Base-by-base conservation (phyloP, 495 filamentous ascomycete species). In the Xylona heveae region DNA sequence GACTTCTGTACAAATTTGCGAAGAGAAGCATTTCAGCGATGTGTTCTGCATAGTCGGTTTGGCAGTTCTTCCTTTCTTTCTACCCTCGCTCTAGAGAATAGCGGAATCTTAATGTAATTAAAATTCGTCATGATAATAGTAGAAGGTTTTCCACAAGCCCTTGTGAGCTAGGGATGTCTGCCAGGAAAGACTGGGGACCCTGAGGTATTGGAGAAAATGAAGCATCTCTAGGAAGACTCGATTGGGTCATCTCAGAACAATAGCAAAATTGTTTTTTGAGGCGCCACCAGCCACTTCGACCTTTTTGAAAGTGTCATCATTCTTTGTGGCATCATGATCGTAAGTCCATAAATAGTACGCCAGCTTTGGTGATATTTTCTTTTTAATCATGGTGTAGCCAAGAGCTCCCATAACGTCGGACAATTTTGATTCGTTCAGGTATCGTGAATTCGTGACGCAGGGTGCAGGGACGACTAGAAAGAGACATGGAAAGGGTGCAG, bases 391-490 rank as follows among this genome's bases (percentile, higher is more conserved):
- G 7, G 47, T 50, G 46, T 81, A 99, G 3, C 88, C 81, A 19
- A 99, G 45, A 34, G 61, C 66, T 22, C 47, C 49, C 78, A 95
- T 75, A 13, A 99, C 82, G 0, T 54, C 59, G 8, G 60, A 49
- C 17, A 99, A 54, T 30, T 66, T 59, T n/a, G 60, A 50, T 38
- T 88, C 72, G 37, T 77, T 71, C 43, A 94, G 57, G 45, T 95
- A 99, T 36, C 88, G 68, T 10, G 90, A 94, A 45, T 99, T 99
- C 8, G 61, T 66, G 32, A 95, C 66, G 46, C 90, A 99, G 7
- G 85, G 69, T 18, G 76, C 68, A 5, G 88, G 88, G 19, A 99
- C 54, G 3, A 99, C 88, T 14, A 99, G 57, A 48, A 95, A 99
- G 15, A 99, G 57, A 22, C 64, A 67, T 4, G 88, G 88, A n/a